Conservation (phyloP, 768 basidiomycete species). For the Lentinula boryana region DNA sequence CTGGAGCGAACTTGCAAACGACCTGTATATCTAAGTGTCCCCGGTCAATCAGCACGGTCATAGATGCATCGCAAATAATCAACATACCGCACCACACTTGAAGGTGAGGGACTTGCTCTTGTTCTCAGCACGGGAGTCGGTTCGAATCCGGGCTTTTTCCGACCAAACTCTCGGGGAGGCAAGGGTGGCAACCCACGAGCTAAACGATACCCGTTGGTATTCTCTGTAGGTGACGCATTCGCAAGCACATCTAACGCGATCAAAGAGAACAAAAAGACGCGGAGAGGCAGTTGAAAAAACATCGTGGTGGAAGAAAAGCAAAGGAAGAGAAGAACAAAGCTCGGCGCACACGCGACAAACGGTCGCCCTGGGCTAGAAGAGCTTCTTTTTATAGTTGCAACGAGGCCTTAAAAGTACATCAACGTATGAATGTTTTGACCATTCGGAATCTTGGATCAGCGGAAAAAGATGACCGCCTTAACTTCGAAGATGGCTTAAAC, state of each 20-base stretch:
- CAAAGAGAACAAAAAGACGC: background rate
- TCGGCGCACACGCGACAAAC: background rate
- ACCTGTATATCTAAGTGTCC: constrained; percentile 20
- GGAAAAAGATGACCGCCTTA: background rate
- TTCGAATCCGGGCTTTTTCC: constrained; percentile 21
- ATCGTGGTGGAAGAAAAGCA: background rate
- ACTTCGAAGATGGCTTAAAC: too few relatives aligned
- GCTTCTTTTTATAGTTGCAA: constrained; percentile 1
- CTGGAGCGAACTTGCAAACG: constrained; percentile 28
- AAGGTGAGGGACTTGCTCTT: background rate
- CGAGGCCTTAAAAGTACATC: background rate
- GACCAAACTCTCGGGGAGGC: constrained; percentile 20
- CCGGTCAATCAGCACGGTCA: background rate
- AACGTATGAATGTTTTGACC: background rate
- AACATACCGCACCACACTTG: background rate
- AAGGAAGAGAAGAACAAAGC: background rate
- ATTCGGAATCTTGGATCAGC: background rate
- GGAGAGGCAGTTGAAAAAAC: background rate
- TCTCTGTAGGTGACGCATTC: background rate
- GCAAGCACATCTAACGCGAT: background rate
- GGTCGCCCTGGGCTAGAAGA: background rate
- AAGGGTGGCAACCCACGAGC: constrained; percentile 5
- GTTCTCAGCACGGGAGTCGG: constrained; percentile 18
- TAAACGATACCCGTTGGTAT: constrained; percentile 5
- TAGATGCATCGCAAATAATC: background rate